Evolutionary conservation across 495 filamentous ascomycete species (phyloP), one percentile per base, ranked within the genome.

Genomic region (Talaromyces liani): DNA sequence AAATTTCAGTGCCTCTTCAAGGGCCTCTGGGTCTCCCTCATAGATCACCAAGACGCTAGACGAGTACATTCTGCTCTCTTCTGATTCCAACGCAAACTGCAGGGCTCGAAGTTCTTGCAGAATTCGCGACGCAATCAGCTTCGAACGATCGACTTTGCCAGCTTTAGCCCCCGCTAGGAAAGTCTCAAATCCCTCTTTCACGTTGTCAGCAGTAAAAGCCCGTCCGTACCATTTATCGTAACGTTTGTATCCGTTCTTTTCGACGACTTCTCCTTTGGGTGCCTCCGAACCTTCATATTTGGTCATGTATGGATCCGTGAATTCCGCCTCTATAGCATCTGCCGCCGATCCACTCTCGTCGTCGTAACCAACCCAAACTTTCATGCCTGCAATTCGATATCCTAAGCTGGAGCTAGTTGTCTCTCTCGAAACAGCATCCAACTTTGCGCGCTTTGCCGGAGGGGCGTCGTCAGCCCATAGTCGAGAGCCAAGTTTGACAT

Each of bases 1-100:
- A 55, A 87, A 82, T 49, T 87, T 80, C 41, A 96, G 79, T 6
- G 89, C 88, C 22, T 77, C 72, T 68, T 84, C 79, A 65, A 94
- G 80, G 7, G 87, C 87, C 10, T 81, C 77, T 22, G 83, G 83
- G 70, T 97, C 91, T 14, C 95, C 94, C 74, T 98, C 94, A 66
- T 95, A 98, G 8, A 96, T 88, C 53, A 97, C 90, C 24, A 98
- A 81, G 12, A 98, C 75, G 70, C 91, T 96, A 0, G 93, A 83
- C 2, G 91, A 93, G 73, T 93, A 97, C 93, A 98, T 98, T 62
- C 93, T 83, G 71, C 88, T 93, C 76, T 97, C 93, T 66, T 90
- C 83, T 0, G 73, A 79, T 70, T 91, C 85, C 10, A 97, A 78
- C 0, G 88, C 79, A 24, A 82, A 71, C 66, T 87, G 82, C 8